Base-by-base conservation (phyloP, 345 rosid genomes). In the Cardiospermum halicacabum region DNA sequence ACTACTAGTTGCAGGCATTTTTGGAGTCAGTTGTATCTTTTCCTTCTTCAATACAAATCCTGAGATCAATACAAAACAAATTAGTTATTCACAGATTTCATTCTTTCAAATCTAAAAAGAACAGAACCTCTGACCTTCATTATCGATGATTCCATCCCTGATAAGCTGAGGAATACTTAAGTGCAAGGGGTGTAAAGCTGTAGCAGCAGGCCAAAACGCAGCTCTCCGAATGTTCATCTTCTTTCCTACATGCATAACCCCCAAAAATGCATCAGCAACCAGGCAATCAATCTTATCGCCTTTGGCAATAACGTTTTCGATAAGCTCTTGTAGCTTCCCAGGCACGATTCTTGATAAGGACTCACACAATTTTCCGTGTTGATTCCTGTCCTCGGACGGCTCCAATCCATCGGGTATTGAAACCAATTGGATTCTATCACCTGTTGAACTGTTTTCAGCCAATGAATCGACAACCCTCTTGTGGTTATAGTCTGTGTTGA, bases 81-180 rank as follows among this genome's bases (percentile, higher is more conserved):
- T 16, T 3, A 25, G 12, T 11, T 39, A 15, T 9, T 2, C 43
- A 39, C n/a, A n/a, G n/a, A n/a, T n/a, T n/a, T n/a, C n/a, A 39
- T 39, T 39, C 43, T 39, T 39, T 39, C 13, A 39, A 15, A 39
- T 39, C 12, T 15, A 39, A 39, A 39, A 39, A 39, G 12, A 39
- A 39, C 13, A 15, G 31, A 19, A 19, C 3, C n/a, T 11, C 43
- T 69, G 60, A 77, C 83, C 86, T 16, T 78, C 67, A 5, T 58
- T 42, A 18, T 78, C 80, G 11, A 82, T 78, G 43, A 77, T 39
- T 56, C 81, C 85, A 66, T 80, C 82, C 16, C 74, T 68, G 39
- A 82, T 58, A 32, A 78, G 28, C 66, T 80, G 72, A 5, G 64
- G 76, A 49, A 76, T 62, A 9, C 69, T 57, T 18, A 76, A 67